Base-by-base conservation (phyloP, 2,329 filamentous ascomycete genomes). In the Apiospora kogelbergensis region DNA sequence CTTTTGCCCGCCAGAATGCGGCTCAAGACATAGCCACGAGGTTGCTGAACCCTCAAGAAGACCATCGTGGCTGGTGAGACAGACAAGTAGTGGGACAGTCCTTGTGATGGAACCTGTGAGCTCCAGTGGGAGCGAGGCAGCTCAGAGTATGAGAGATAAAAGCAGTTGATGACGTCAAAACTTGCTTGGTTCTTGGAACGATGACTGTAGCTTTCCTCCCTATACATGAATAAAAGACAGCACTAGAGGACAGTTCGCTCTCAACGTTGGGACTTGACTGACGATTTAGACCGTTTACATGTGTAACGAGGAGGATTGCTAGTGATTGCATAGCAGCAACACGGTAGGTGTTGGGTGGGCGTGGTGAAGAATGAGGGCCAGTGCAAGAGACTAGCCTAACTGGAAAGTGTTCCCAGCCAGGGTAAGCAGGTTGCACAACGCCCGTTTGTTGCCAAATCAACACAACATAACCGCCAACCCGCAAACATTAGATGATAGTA, bases 1-100 rank as follows among this genome's bases (percentile, higher is more conserved):
- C 4, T 77, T 77, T 53, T 77, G 75, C 60, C 75, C 73, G 5
- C 45, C 70, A 7, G 53, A 57, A 13, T 78, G 74, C 37, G 40
- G 69, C 20, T 70, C 71, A 2, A 69, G 71, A 7, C 68, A 69
- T 22, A 72, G 72, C 41, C 67, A 66, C 37, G 63, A 68, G 40
- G 44, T 45, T 37, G n/a, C n/a, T 37, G 33, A 22, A 40, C 37
- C 24, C 30, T 17, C 26, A 24, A 45, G 24, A 17, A 66, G 53
- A 15, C 30, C 17, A 6, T 42, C 44, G 15, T 20, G 20, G 30
- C 11, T 67, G 17, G 30, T 46, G 26, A 53, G 53, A 42, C 11
- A 46, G 41, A 64, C 46, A 1, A 67, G 41, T n/a, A 67, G 48
- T 65, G 68, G 17, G 11, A 53, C 41, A 46, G 40, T 64, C 24